These are phyloP conservation scores for Mortierella sp. DNA, from an alignment of 371 early-diverging fungal species.

Conservation along the genomic window DNA sequence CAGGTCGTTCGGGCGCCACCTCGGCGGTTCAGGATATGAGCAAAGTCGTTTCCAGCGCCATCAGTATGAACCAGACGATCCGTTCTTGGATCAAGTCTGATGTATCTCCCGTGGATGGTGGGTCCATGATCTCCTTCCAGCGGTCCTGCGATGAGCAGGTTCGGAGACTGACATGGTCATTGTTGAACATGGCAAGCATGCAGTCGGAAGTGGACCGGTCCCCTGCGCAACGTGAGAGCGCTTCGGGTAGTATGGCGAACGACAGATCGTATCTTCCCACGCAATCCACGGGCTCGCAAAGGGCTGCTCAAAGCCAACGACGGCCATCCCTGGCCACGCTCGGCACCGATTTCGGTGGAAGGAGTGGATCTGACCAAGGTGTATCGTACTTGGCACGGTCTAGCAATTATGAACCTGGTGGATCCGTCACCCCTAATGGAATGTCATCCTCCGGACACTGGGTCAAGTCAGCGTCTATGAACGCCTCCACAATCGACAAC, in stretches of 20 bases:
- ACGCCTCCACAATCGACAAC: background rate
- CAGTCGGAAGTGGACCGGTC: background rate
- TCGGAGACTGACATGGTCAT: conserved; percentile 39
- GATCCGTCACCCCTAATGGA: conserved; percentile 8
- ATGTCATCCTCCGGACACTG: conserved; percentile 28
- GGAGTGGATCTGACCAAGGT: background rate
- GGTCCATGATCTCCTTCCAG: conserved; percentile 38
- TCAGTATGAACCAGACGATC: conserved; percentile 45
- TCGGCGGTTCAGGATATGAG: conserved; percentile 22
- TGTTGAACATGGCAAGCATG: conserved; percentile 20
- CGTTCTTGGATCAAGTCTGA: conserved; percentile 42
- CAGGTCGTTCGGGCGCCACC: background rate
- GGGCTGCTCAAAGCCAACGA: conserved; percentile 23
- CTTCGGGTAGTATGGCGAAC: conserved; percentile 7
- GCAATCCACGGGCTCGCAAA: conserved; percentile 4
- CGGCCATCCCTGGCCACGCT: conserved; percentile 17
- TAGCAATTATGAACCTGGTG: conserved; percentile 7
- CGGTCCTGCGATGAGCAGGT: conserved; percentile 50
- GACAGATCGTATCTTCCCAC: conserved; percentile 23
- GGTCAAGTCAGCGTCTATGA: conserved; percentile 11
- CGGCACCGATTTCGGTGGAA: conserved; percentile 13
- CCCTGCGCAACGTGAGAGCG: background rate
- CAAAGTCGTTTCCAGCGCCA: conserved; percentile 28
- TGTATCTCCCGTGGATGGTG: conserved; percentile 34
- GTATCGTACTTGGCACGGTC: conserved; percentile 24